A percentile compares a stretch with the other conserved stretches of the same genome.
Conservation (phyloP, 2,329 filamentous ascomycete species). For the Daldinia sp. region DNA sequence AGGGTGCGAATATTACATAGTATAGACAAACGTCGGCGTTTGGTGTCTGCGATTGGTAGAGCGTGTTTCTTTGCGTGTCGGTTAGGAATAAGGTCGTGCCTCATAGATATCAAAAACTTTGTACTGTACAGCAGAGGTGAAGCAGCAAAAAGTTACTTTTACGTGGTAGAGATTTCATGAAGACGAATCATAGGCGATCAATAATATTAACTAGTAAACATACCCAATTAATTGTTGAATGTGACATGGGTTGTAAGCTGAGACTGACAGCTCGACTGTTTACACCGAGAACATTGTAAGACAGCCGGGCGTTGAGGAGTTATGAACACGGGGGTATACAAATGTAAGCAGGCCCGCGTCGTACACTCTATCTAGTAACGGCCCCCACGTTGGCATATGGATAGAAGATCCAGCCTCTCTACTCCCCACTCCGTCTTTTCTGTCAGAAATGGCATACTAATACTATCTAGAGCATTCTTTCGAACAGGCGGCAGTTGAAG, state of each 20-base stretch:
- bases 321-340: not conserved
- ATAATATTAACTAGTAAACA: not conserved
- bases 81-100: constrained; percentile 5
- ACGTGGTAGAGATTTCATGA: not conserved
- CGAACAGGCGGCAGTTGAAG: not conserved
- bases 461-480: not conserved
- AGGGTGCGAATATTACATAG: constrained; percentile 12
- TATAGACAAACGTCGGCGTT: constrained; percentile 20
- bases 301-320: not conserved
- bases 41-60: not conserved
- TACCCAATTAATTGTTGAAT: not conserved
- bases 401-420: not conserved
- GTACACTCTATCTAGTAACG: not conserved
- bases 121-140: constrained; percentile 3
- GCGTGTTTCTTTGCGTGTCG: constrained; percentile 11
- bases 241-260: not conserved
- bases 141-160: not conserved
- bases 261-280: not conserved
- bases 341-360: not conserved
- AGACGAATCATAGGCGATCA: not conserved
- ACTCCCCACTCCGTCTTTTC: not conserved
- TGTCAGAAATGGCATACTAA: not conserved
- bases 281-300: not conserved
- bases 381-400: not conserved
- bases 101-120: constrained; percentile 17